phyloP scores from a whole-genome alignment of 495 filamentous ascomycete genomes.

The Talaromyces wortmannii region DNA sequence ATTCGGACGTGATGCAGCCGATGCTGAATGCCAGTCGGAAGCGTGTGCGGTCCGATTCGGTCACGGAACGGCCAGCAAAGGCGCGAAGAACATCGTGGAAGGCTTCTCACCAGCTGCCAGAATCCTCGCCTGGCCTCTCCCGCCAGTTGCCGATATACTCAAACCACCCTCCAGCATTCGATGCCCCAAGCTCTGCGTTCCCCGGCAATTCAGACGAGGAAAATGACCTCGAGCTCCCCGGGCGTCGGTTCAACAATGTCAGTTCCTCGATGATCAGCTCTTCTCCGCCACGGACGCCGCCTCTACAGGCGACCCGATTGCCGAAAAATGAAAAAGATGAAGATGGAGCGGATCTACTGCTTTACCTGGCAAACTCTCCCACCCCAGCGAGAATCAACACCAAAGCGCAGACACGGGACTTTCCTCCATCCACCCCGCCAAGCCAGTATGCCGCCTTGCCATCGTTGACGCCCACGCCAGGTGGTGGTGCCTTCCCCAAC shows the following conservation, averaged over 20 bases:
- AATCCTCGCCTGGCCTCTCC: constrained; percentile 68
- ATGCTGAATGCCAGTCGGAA: constrained; percentile 49
- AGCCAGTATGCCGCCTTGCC: constrained; percentile 63
- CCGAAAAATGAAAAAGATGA: constrained; percentile 46
- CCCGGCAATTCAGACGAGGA: constrained; percentile 68
- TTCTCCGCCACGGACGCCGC: constrained; percentile 77
- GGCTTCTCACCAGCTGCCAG: constrained; percentile 60
- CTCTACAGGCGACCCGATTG: constrained; percentile 54
- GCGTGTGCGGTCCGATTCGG: constrained; percentile 64
- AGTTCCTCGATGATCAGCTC: constrained; percentile 50
- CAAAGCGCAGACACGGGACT: constrained; percentile 33
- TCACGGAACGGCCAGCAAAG: constrained; percentile 48
- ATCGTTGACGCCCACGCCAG: constrained; percentile 67
- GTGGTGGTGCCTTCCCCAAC: constrained; percentile 49
- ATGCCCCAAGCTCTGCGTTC: constrained; percentile 53
- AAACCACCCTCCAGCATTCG: constrained; percentile 62
- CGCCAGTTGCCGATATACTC: constrained; percentile 30
- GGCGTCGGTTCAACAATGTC: constrained; percentile 62
- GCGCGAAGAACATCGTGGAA: constrained; percentile 63
- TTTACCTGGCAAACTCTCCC: constrained; percentile 89
- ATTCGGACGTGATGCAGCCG: constrained; percentile 36
- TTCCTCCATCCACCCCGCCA: constrained; percentile 83
- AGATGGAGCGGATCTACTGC: constrained; percentile 82
- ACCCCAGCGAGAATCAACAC: constrained; percentile 58
- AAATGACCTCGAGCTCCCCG: constrained; percentile 61